Percentiles rank a stretch among this genome's conserved stretches.
phyloP scores from a whole-genome alignment of 345 rosid genomes.

The Lenwebbia sp. region DNA sequence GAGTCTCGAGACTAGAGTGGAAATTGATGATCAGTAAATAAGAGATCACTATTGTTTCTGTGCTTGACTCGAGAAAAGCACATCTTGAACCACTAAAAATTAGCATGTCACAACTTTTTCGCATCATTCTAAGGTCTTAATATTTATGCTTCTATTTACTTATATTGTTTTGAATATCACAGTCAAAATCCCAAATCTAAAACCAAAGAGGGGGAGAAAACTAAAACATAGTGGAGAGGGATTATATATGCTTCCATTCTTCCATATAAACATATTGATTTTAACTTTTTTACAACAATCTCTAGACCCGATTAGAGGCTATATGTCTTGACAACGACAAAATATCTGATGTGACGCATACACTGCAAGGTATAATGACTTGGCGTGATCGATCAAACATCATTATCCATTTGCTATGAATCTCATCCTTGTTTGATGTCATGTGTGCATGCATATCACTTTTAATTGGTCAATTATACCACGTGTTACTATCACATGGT shows the following conservation, averaged over 20 bases:
- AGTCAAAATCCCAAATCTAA: background rate
- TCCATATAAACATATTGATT: background rate
- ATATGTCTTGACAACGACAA: background rate
- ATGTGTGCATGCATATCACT: background rate
- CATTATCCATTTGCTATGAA: fast-evolving
- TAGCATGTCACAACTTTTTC: background rate
- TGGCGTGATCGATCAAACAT: background rate
- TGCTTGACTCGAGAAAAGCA: background rate
- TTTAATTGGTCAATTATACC: fast-evolving
- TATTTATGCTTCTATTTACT: background rate
- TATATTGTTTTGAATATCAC: background rate
- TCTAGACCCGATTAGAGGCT: background rate
- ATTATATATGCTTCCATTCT: background rate
- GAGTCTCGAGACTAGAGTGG: background rate
- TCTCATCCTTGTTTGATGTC: background rate
- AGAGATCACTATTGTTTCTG: background rate
- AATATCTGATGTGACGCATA: fast-evolving
- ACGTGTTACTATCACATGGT: fast-evolving
- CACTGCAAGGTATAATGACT: fast-evolving
- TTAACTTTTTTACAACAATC: background rate
- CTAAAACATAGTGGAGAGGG: background rate
- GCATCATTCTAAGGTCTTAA: background rate
- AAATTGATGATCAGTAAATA: background rate
- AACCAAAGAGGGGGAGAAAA: background rate
- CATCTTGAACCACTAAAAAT: background rate